phyloP scores from a whole-genome alignment of 495 filamentous ascomycete species.

The Trichocladium uniseriatum region DNA sequence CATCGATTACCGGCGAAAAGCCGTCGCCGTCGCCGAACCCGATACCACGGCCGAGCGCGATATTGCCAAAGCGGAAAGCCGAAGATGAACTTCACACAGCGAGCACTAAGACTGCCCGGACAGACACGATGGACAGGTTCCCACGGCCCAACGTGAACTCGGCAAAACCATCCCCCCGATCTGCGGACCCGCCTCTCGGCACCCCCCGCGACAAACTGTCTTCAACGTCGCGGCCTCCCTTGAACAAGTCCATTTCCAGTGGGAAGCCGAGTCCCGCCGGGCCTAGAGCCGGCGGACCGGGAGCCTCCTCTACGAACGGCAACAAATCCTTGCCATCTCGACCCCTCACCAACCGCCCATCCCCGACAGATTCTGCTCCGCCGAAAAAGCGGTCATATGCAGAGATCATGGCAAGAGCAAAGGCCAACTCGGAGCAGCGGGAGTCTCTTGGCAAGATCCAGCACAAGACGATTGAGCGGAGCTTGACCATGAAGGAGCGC shows the following conservation, averaged over 20 bases:
- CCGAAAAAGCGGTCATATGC: slow-evolving; percentile 58
- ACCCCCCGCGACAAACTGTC: not conserved
- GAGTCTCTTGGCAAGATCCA: slow-evolving; percentile 45
- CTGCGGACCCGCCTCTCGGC: slow-evolving; percentile 2
- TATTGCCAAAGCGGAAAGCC: slow-evolving; percentile 41
- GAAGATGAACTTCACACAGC: slow-evolving; percentile 34
- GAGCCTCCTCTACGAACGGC: not conserved
- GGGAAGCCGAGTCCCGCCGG: slow-evolving; percentile 3
- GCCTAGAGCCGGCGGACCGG: not conserved
- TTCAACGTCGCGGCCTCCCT: not conserved
- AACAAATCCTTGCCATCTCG: slow-evolving; percentile 13
- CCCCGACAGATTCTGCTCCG: slow-evolving; percentile 24
- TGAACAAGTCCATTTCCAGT: not conserved
- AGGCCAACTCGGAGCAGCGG: slow-evolving; percentile 41
- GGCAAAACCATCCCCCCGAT: slow-evolving; percentile 13
- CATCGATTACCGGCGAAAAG: slow-evolving; percentile 44
- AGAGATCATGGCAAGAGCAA: slow-evolving; percentile 59
- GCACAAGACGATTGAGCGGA: slow-evolving; percentile 44
- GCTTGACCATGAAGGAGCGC: slow-evolving; percentile 37
- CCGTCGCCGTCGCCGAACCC: slow-evolving; percentile 26
- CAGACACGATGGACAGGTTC: slow-evolving; percentile 13
- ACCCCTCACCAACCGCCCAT: slow-evolving; percentile 11
- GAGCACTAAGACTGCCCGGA: slow-evolving; percentile 24
- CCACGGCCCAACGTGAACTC: slow-evolving; percentile 11
- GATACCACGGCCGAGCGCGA: slow-evolving; percentile 18